A percentile compares a stretch with the other conserved stretches of the same genome.
phyloP scores from a whole-genome alignment of 2,329 filamentous ascomycete species.

The Monosporascus sp. region DNA sequence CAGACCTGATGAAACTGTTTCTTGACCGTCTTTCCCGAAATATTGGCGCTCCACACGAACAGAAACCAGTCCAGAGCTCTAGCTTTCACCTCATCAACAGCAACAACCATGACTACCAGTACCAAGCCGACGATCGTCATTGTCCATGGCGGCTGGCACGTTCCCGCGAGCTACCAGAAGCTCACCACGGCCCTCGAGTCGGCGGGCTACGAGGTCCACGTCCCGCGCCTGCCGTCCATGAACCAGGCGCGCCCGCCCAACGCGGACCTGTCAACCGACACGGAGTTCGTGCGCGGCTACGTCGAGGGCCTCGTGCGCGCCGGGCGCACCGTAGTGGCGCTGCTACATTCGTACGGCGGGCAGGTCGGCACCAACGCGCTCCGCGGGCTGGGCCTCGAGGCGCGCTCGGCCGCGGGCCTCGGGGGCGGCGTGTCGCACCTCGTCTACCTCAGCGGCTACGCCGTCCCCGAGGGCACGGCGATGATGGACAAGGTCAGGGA shows the following conservation, averaged over 20 bases:
- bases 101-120: constrained; percentile 1
- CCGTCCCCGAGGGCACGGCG: constrained; percentile 3
- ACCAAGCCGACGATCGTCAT: constrained; percentile 9
- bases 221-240: constrained; percentile 8
- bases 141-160: constrained; percentile 12
- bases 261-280: constrained; percentile 15
- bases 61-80: too few species aligned
- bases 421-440: constrained; percentile 19
- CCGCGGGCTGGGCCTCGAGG: constrained; percentile 9
- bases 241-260: constrained; percentile 19
- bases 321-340: constrained; percentile 12
- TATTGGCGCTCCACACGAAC: too few species aligned
- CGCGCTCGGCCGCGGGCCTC: constrained; percentile 8
- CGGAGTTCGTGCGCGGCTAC: constrained; percentile 11
- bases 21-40: too few species aligned
- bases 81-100: too few species aligned
- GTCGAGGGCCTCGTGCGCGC: constrained; percentile 14
- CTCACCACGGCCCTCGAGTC: constrained; percentile 4
- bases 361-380: constrained; percentile 23
- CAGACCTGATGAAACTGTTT: too few species aligned
- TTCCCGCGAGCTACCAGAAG: constrained; percentile 9
- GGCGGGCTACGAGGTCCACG: constrained; percentile 11
- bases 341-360: constrained; percentile 25
- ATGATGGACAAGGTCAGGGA: constrained; percentile 9
- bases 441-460: constrained; percentile 16